Evolutionary conservation across 2,329 filamentous ascomycete genomes (phyloP), one percentile per base, ranked within the genome.

Genomic region (Apiospora malaysiana): DNA sequence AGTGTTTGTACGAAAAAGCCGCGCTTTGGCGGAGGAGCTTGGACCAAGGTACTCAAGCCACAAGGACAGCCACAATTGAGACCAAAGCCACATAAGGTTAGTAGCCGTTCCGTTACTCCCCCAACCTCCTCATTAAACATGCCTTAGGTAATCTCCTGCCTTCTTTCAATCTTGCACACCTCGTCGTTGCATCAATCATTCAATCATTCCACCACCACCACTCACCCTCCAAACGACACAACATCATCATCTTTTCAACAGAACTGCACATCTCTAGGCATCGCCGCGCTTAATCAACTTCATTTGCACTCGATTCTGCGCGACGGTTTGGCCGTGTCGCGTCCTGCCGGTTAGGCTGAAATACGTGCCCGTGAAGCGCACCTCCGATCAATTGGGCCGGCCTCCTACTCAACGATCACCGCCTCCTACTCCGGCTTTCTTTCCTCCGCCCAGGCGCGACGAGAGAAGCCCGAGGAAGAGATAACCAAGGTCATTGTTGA

Each of bases 381-480:
- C 69, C 65, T 68, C 65, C 42, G 69, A 70, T 70, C 69, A 70
- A 56, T 25, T 59, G 37, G 63, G 69, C 69, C 69, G 46, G 46
- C 63, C 27, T 70, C 69, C 69, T 70, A 70, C 69, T 70, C 69
- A 51, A 25, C 65, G 65, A 70, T 68, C 63, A 23, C 65, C 37
- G 46, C 59, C 46, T 45, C 32, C 9, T 59, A 42, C 37, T 40
- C 18, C 18, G 18, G 23, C 14, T 23, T n/a, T 23, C 46, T 49
- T 21, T 42, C 40, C 40, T 9, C 40, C 12, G 25, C 49, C 27
- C 23, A 56, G 27, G 16, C 14, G 49, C 14, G 49, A 18, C 49
- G 49, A 18, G 25, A 32, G 14, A 16, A 16, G 49, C 49, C 25
- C 49, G 49, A 27, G 49, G 49, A 21, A 12, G 14, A 32, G 69